Percentiles rank a stretch among this genome's conserved stretches.
phyloP scores from a whole-genome alignment of 2,329 filamentous ascomycete species.

The Fusarium sp. region DNA sequence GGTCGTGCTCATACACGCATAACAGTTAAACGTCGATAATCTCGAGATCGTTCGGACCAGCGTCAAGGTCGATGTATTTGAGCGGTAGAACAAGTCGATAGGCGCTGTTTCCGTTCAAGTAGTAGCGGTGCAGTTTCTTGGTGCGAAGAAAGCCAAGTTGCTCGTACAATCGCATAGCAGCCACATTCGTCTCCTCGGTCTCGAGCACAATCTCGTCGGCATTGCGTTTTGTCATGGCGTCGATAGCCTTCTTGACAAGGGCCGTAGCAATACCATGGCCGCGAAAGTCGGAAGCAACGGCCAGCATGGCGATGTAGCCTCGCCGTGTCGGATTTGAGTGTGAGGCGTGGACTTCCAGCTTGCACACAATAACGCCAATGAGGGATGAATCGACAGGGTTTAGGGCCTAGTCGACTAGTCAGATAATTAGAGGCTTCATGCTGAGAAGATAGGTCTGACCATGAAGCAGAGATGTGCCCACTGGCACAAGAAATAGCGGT shows the following conservation, averaged over 20 bases:
- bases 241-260: conserved; percentile 89
- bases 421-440: conserved; percentile 21
- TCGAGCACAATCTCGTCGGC: conserved; percentile 97
- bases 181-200: conserved; percentile 91
- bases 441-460: conserved; percentile 59
- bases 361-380: conserved; percentile 92
- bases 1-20: background rate
- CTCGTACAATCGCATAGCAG: conserved; percentile 93
- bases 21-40: conserved; percentile 40
- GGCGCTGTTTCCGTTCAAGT: conserved; percentile 94
- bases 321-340: conserved; percentile 79
- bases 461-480: conserved; percentile 98
- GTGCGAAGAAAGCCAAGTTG: conserved; percentile 89
- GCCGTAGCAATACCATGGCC: conserved; percentile 89
- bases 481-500: conserved; percentile 97
- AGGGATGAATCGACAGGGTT: conserved; percentile 71
- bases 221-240: conserved; percentile 84
- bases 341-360: conserved; percentile 88
- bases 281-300: conserved; percentile 82
- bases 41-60: conserved; percentile 51
- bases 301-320: conserved; percentile 98
- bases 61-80: conserved; percentile 63
- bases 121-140: conserved; percentile 94
- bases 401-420: conserved; percentile 59
- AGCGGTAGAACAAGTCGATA: conserved; percentile 88